Base-by-base conservation (phyloP, 495 filamentous ascomycete genomes). In the Penicillium steckii region DNA sequence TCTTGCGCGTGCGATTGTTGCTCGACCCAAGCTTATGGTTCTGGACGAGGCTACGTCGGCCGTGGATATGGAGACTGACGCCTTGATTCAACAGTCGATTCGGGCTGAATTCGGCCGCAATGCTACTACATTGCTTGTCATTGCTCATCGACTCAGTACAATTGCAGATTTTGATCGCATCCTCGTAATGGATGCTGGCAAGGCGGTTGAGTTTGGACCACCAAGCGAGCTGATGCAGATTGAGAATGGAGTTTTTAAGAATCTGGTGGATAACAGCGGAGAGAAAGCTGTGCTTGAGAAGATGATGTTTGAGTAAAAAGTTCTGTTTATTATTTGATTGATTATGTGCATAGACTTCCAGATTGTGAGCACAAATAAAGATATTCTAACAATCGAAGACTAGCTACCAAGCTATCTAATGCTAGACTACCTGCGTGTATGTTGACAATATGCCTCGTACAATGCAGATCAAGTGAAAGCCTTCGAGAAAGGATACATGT, bases 11-110 rank as follows among this genome's bases (percentile, higher is more conserved):
- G 91, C 91, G 29, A 93, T 95, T 60, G 84, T 95, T 25, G 75
- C 83, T 4, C 79, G 84, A 0, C 89, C 90, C 9, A 88, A 88
- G 59, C 85, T 96, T 52, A 86, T 96, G 80, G 84, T 96, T 8
- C 78, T 96, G 8, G 91, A 96, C 62, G 91, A 96, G 70, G 91
- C 91, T 0, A 96, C 91, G 0, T 87, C 83, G 4, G 88, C 91
- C 3, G 89, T 96, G 4, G 91, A 96, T 67, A 91, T 90, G 85
- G 80, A 84, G 30, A 94, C 89, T 0, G 91, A 96, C 65, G 74
- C 80, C 5, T 71, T 92, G 13, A 94, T 96, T 55, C 90, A 95
- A 69, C 78, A 85, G 10, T 86, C 81, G 43, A 95, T 96, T 54
- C 80, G 90, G 13, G 83, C 88, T 42, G 88, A 91, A 64, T 95